A percentile compares a stretch with the other conserved stretches of the same genome.
phyloP scores from a whole-genome alignment of 495 filamentous ascomycete genomes.

The Penicillium flavigenum region DNA sequence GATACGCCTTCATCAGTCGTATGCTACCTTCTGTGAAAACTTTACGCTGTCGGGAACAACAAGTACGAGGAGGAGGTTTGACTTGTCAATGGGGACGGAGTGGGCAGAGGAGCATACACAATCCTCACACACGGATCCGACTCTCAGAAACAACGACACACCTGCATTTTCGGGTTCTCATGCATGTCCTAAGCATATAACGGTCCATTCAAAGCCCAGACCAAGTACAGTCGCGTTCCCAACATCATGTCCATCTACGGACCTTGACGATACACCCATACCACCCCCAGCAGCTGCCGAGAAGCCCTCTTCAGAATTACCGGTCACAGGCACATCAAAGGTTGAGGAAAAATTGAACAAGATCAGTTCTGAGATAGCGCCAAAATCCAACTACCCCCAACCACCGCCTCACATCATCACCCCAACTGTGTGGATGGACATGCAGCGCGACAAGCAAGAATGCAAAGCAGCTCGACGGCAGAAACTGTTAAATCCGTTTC shows the following conservation, averaged over 20 bases:
- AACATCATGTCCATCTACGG: background rate
- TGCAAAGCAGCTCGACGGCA: conserved; percentile 10
- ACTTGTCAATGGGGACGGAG: conserved; percentile 17
- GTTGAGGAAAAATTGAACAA: background rate
- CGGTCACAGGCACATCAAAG: background rate
- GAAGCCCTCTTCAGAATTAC: background rate
- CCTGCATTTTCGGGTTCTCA: background rate
- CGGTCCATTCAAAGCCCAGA: conserved; percentile 3
- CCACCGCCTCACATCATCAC: conserved; percentile 22
- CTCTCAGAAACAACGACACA: background rate
- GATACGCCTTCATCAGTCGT: conserved; percentile 18
- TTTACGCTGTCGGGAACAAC: conserved; percentile 22
- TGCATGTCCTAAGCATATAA: background rate
- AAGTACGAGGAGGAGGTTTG: conserved; percentile 11
- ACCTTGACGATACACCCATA: background rate
- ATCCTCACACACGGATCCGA: background rate
- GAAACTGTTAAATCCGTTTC: conserved; percentile 10
- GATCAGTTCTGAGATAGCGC: background rate
- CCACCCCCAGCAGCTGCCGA: background rate
- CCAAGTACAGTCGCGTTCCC: conserved; percentile 1
- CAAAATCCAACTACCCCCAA: background rate
- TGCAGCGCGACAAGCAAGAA: conserved; percentile 17
- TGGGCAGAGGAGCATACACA: background rate
- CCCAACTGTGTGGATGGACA: conserved; percentile 16
- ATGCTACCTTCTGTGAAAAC: conserved; percentile 26